Evolutionary conservation across 805 yeast species (phyloP).

Genomic region (Ogataea methylovora): DNA sequence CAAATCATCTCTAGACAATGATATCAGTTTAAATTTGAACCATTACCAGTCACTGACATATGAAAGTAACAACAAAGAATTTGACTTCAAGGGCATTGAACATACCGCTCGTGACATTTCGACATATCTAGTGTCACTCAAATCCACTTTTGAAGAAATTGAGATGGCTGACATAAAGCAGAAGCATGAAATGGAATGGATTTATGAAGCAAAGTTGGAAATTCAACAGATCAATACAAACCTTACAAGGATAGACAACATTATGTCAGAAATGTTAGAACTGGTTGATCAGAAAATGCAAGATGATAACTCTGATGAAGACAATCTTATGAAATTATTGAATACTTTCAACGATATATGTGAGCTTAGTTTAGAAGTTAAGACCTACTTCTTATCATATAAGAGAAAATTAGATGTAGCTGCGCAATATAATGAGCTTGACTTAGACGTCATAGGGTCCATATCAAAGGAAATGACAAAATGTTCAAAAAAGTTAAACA

Average conservation of each 20-base stretch:
- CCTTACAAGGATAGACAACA: constrained; percentile 26
- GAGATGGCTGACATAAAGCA: constrained; percentile 3
- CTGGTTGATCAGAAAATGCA: constrained; percentile 23
- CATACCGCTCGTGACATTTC: no score
- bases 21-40: no score
- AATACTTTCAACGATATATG: constrained; percentile 26
- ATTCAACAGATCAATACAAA: constrained; percentile 24
- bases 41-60: no score
- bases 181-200: constrained; percentile 18
- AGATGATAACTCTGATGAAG: constrained; percentile 6
- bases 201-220: constrained; percentile 24
- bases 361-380: constrained; percentile 20
- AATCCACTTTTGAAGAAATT: constrained; percentile 3
- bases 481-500: constrained; percentile 27
- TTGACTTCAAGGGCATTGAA: no score
- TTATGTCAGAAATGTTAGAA: constrained; percentile 27
- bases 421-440: constrained; percentile 37
- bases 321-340: constrained; percentile 11
- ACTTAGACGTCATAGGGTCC: constrained; percentile 31
- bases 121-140: background rate
- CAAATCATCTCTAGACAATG: no score
- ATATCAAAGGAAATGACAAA: constrained; percentile 31
- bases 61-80: no score
- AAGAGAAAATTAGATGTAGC: constrained; percentile 31
- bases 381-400: constrained; percentile 18